phyloP scores from a whole-genome alignment of 169 alveolate genomes.

The Babesia sp. region DNA sequence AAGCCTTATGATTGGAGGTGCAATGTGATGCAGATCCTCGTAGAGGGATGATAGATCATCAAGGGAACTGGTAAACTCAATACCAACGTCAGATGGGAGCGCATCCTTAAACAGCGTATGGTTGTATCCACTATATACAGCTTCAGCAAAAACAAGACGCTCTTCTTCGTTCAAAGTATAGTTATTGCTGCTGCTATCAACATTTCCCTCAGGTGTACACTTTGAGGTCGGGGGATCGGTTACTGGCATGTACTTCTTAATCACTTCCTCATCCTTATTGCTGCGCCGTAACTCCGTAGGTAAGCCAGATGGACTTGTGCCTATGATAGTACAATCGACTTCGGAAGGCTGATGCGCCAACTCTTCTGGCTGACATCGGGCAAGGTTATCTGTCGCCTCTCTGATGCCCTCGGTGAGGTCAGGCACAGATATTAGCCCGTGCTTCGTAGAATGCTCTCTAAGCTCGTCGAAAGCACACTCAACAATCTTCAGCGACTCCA shows the following conservation, averaged over 20 bases:
- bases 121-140: slow-evolving; percentile 38
- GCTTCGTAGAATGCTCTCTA: slow-evolving; percentile 54
- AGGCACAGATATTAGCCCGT: slow-evolving; percentile 39
- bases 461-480: slow-evolving; percentile 64
- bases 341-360: background rate
- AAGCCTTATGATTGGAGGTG: slow-evolving; percentile 34
- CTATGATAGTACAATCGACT: background rate
- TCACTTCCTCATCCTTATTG: slow-evolving; percentile 3
- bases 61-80: slow-evolving; percentile 21
- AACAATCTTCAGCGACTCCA: slow-evolving; percentile 29
- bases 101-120: slow-evolving; percentile 31
- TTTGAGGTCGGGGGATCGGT: background rate
- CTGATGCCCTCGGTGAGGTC: slow-evolving; percentile 53
- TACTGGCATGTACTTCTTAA: slow-evolving; percentile 7
- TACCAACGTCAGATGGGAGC: slow-evolving; percentile 35
- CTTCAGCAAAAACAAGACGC: slow-evolving; percentile 3
- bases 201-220: background rate
- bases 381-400: slow-evolving; percentile 34
- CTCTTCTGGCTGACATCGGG: slow-evolving; percentile 43
- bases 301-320: background rate
- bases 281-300: background rate
- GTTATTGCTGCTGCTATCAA: background rate
- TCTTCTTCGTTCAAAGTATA: slow-evolving; percentile 21
- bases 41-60: slow-evolving; percentile 40
- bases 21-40: background rate